Percentiles rank a stretch among this genome's conserved stretches.
These are phyloP conservation scores for Schwanniomyces yamadae DNA, from an alignment of 805 yeast species.

Conservation along the genomic window DNA sequence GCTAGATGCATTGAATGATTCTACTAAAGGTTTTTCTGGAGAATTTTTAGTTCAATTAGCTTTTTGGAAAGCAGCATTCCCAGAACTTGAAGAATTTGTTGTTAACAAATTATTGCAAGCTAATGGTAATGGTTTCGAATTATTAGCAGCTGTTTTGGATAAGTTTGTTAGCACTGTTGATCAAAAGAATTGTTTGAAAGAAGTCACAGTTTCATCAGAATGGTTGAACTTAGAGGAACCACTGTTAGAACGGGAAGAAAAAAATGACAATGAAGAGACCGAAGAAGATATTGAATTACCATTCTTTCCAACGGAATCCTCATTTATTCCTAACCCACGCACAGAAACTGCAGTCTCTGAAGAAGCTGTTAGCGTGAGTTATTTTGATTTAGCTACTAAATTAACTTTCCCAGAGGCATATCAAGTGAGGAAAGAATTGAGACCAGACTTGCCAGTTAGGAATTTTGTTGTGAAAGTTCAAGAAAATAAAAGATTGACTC, in stretches of 20 bases:
- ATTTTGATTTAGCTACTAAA: conserved; percentile 59
- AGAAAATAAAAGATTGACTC: conserved; percentile 90
- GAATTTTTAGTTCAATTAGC: conserved; percentile 76
- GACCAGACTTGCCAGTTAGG: conserved; percentile 87
- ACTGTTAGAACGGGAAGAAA: conserved; percentile 23
- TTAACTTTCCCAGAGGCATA: conserved; percentile 82
- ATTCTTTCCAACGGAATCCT: conserved; percentile 57
- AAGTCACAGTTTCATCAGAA: conserved; percentile 30
- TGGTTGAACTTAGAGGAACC: conserved; percentile 38
- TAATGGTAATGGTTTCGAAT: conserved; percentile 78
- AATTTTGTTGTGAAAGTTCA: conserved; percentile 87
- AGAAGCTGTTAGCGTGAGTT: conserved; percentile 38
- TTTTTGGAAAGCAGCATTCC: conserved; percentile 72
- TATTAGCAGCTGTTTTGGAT: conserved; percentile 69
- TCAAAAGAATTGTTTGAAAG: conserved; percentile 42
- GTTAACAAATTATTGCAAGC: conserved; percentile 79
- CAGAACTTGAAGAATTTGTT: conserved; percentile 60
- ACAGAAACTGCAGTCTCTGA: conserved; percentile 30
- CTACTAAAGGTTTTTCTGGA: conserved; percentile 72
- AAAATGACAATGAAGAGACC: conserved; percentile 20
- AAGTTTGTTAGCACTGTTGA: conserved; percentile 60
- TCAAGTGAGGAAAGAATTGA: conserved; percentile 52
- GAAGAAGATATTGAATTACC: conserved; percentile 35
- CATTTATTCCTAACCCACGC: conserved; percentile 65
- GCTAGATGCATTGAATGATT: conserved; percentile 46